These are phyloP conservation scores for Mucor circinelloides DNA, from an alignment of 371 early-diverging fungal species.

Conservation along the genomic window DNA sequence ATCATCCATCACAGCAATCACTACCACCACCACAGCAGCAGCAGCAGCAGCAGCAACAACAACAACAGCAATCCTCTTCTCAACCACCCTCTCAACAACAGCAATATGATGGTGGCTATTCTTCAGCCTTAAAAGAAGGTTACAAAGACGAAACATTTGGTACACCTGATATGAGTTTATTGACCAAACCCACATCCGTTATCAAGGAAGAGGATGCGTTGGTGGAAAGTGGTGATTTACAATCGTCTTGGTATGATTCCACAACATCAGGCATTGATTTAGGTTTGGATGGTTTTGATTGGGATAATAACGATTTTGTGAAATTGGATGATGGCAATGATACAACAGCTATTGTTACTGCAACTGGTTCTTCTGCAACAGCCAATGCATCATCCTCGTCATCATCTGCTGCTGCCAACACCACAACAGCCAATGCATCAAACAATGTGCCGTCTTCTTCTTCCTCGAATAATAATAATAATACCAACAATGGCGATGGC, in stretches of 20 bases:
- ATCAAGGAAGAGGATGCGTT: conserved; percentile 14
- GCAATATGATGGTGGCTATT: conserved; percentile 8
- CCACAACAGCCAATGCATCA: background rate
- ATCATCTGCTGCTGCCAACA: too few species aligned
- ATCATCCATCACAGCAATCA: conserved; percentile 6
- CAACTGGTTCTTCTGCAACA: background rate
- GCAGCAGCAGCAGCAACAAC: background rate
- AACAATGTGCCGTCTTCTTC: background rate
- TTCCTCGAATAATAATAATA: background rate
- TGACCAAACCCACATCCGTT: background rate
- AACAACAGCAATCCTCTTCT: conserved; percentile 11
- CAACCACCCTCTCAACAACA: background rate
- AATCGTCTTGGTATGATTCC: conserved; percentile 36
- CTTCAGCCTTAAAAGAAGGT: conserved; percentile 38
- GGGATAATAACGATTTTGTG: conserved; percentile 34
- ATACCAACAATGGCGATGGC: background rate
- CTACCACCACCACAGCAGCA: too few species aligned
- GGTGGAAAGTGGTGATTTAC: conserved; percentile 8
- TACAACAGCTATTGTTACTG: background rate
- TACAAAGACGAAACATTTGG: conserved; percentile 46
- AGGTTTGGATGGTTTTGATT: conserved; percentile 35
- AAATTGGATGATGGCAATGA: conserved; percentile 17
- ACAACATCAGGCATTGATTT: conserved; percentile 29
- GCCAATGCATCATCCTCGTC: background rate
- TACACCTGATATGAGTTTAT: conserved; percentile 15